phyloP scores from a whole-genome alignment of 139 green algal genomes.

The Micractinium sp. region DNA sequence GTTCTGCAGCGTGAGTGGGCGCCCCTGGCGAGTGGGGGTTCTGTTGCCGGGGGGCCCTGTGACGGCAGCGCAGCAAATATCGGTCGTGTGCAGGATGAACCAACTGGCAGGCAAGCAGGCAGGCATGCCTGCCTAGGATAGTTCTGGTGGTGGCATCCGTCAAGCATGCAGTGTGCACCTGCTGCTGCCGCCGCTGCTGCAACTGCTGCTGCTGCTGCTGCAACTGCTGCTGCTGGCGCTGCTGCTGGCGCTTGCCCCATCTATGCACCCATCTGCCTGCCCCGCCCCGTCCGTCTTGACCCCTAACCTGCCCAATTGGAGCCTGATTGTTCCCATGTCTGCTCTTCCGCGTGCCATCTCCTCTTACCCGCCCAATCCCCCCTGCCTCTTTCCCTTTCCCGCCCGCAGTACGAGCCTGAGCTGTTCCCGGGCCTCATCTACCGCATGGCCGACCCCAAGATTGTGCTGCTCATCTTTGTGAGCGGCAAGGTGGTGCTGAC shows the following conservation, averaged over 20 bases:
- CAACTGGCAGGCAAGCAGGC: neutral
- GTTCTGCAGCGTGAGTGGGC: slow-evolving; percentile 76
- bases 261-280: too few species aligned
- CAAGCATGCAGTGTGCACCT: too few species aligned
- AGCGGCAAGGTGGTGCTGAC: slow-evolving; percentile 95
- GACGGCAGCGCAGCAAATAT: neutral
- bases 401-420: slow-evolving; percentile 96
- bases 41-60: too few species aligned
- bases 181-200: too few species aligned
- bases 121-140: neutral
- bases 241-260: too few species aligned
- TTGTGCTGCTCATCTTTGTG: slow-evolving; percentile 99
- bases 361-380: neutral
- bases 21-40: neutral
- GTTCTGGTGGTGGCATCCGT: neutral
- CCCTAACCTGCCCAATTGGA: too few species aligned
- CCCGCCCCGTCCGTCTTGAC: too few species aligned
- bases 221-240: too few species aligned
- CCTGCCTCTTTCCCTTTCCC: neutral
- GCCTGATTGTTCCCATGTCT: neutral
- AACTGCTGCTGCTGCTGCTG: too few species aligned
- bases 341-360: neutral
- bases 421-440: slow-evolving; percentile 99
- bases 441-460: slow-evolving; percentile 97
- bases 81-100: neutral